Conservation (phyloP, 345 rosid genomes). For the Sonneratia alba region DNA sequence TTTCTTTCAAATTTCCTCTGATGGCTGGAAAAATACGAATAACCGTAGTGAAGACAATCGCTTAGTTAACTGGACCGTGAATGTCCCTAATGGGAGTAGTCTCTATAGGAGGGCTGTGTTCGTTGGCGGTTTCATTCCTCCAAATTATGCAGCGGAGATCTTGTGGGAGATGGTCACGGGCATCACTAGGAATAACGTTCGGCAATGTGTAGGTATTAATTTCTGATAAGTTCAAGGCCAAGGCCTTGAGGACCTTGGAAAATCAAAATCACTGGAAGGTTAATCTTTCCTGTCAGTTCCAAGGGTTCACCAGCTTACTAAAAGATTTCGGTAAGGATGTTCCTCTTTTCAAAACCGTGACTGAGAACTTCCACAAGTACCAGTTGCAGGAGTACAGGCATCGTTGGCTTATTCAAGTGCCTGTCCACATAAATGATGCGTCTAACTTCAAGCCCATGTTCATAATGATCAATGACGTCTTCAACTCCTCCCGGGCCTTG, state of each 20-base stretch:
- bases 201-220: slow-evolving; percentile 87
- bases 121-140: slow-evolving; percentile 57
- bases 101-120: slow-evolving; percentile 71
- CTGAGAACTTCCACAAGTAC: slow-evolving; percentile 59
- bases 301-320: slow-evolving; percentile 68
- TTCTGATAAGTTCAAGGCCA: slow-evolving; percentile 72
- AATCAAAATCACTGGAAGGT: slow-evolving; percentile 94
- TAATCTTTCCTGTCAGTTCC: slow-evolving; percentile 82
- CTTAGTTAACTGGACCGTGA: slow-evolving; percentile 72
- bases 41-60: slow-evolving; percentile 31
- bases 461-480: slow-evolving; percentile 66
- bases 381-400: slow-evolving; percentile 72
- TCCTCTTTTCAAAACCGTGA: slow-evolving; percentile 54
- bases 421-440: slow-evolving; percentile 38
- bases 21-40: slow-evolving; percentile 58
- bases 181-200: slow-evolving; percentile 68
- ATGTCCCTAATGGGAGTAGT: slow-evolving; percentile 95
- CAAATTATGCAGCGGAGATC: slow-evolving; percentile 83
- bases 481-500: slow-evolving; percentile 60
- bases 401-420: slow-evolving; percentile 48
- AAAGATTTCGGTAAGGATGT: slow-evolving; percentile 68
- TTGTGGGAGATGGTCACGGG: slow-evolving; percentile 73
- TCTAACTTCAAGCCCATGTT: slow-evolving; percentile 34
- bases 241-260: slow-evolving; percentile 81
- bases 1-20: slow-evolving; percentile 87